phyloP scores from a whole-genome alignment of 495 filamentous ascomycete genomes.

The Hypoxylon trugodes region DNA sequence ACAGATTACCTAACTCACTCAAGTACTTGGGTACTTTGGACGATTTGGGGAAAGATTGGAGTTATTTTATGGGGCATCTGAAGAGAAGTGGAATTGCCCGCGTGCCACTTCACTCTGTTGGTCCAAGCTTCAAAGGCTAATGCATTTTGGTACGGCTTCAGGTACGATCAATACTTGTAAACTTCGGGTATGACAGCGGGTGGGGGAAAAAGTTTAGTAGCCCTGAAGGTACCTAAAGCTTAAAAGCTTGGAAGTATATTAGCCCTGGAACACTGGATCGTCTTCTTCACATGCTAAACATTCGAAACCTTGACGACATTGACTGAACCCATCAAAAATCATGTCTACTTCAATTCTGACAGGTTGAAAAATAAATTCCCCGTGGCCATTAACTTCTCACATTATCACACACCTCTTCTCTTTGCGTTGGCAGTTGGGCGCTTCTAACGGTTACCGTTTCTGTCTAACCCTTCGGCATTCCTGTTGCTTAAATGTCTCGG shows the following conservation, averaged over 20 bases:
- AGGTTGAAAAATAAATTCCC: conserved; percentile 9
- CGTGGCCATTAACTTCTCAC: conserved; percentile 1
- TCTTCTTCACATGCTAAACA: conserved; percentile 42
- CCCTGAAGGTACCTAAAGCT: too few relatives aligned
- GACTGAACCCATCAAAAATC: conserved; percentile 1
- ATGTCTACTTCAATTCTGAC: conserved; percentile 11
- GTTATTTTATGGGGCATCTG: background rate
- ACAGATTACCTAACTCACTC: too few relatives aligned
- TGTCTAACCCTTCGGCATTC: background rate
- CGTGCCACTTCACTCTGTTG: conserved; percentile 2
- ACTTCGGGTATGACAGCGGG: background rate
- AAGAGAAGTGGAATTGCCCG: background rate
- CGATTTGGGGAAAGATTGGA: conserved; percentile 19
- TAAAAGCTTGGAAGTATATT: background rate
- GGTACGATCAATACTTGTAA: too few relatives aligned
- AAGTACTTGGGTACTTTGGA: background rate
- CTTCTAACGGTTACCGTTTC: conserved; percentile 6
- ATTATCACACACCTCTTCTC: background rate
- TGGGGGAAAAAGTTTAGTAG: conserved; percentile 5
- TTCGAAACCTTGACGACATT: conserved; percentile 17
- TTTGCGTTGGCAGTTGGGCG: background rate
- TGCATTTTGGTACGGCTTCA: too few relatives aligned
- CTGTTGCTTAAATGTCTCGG: conserved; percentile 32
- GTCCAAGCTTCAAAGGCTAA: conserved; percentile 20
- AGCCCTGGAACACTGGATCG: too few relatives aligned